These are phyloP conservation scores for Clitopilus hobsonii DNA, from an alignment of 768 basidiomycete genomes.

Conservation along the genomic window DNA sequence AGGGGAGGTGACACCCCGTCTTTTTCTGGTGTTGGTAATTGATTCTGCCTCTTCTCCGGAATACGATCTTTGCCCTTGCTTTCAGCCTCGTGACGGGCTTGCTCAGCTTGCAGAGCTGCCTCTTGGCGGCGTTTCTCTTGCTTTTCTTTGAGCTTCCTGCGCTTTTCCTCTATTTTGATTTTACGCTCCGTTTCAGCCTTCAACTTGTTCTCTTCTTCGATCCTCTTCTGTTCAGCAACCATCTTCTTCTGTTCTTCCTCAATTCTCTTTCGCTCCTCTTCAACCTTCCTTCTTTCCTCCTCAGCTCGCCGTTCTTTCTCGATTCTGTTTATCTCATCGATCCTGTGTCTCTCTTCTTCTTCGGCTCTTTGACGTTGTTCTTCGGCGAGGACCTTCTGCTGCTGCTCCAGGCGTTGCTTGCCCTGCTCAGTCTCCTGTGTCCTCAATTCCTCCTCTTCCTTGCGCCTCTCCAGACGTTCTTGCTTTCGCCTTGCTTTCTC, in stretches of 20 bases:
- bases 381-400: no score
- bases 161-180: background rate
- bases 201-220: conserved; percentile 1
- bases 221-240: conserved; percentile 5
- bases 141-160: conserved; percentile 1
- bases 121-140: conserved; percentile 9
- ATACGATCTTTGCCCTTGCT: background rate
- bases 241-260: conserved; percentile 8
- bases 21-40: conserved; percentile 8
- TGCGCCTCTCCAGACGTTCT: conserved; percentile 20
- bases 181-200: conserved; percentile 1
- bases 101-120: conserved; percentile 7
- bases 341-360: no score
- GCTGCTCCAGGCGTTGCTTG: no score
- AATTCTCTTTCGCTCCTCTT: background rate
- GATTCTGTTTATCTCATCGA: no score
- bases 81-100: conserved; percentile 7
- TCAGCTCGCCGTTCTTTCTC: background rate
- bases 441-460: conserved; percentile 14
- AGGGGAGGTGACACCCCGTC: no score
- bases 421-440: no score
- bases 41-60: conserved; percentile 5
- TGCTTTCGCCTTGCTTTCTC: conserved; percentile 23
- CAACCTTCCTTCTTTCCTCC: background rate
- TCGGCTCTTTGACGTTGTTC: no score